phyloP scores from a whole-genome alignment of 1,139 yeast genomes.

The Candida mesenterica region DNA sequence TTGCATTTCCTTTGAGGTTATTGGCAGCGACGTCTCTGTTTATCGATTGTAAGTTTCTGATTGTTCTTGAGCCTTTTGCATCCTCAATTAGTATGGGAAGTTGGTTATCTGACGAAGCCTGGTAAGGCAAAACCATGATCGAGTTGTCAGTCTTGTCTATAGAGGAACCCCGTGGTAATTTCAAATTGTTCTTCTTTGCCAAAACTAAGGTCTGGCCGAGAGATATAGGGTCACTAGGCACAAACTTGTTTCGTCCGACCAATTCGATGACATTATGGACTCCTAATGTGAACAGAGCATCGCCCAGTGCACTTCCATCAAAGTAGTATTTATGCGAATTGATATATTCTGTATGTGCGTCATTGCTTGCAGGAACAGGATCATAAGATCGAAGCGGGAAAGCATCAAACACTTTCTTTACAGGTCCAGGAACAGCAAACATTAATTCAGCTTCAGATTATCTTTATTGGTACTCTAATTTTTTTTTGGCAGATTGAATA shows the following conservation, averaged over 20 bases:
- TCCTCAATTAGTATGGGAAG: slow-evolving; percentile 49
- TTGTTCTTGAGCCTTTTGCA: slow-evolving; percentile 21
- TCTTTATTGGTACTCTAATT: too few species aligned
- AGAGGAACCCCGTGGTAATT: slow-evolving; percentile 16
- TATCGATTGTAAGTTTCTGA: slow-evolving; percentile 23
- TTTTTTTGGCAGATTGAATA: neutral
- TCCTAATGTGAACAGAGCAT: slow-evolving; percentile 34
- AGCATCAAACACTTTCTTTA: slow-evolving; percentile 44
- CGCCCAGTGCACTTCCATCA: slow-evolving; percentile 6
- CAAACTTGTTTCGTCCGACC: slow-evolving; percentile 16
- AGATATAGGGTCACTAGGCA: slow-evolving; percentile 49
- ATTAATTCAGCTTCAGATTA: too few species aligned
- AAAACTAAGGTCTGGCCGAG: slow-evolving; percentile 33
- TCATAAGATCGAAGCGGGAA: slow-evolving; percentile 47
- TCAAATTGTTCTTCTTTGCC: slow-evolving; percentile 32
- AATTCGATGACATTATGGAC: slow-evolving; percentile 33
- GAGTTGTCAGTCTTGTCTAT: slow-evolving; percentile 14
- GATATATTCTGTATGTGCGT: slow-evolving; percentile 13
- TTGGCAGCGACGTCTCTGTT: slow-evolving; percentile 21
- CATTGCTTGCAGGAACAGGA: slow-evolving; percentile 22
- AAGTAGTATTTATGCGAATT: slow-evolving; percentile 15
- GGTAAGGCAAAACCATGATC: slow-evolving; percentile 34
- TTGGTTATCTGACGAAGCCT: slow-evolving; percentile 40
- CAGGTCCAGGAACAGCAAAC: slow-evolving; percentile 37
- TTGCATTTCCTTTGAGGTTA: slow-evolving; percentile 12